A percentile compares a stretch with the other conserved stretches of the same genome.
phyloP scores from a whole-genome alignment of 1,284 basidiomycete species.

The Irpex lacteus region DNA sequence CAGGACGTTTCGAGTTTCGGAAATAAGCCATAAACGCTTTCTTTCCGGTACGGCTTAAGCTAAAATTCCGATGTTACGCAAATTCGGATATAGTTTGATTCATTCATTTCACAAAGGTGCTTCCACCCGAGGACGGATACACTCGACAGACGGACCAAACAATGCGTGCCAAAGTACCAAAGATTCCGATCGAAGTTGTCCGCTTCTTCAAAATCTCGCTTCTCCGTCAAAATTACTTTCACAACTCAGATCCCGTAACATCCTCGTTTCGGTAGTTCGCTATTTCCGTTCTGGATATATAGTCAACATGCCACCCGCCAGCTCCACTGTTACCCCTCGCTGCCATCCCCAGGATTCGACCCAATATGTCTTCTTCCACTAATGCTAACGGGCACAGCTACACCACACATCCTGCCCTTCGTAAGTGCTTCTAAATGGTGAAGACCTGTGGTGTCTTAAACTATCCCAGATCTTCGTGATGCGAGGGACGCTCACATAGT shows the following conservation, averaged over 20 bases:
- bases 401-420: conserved; percentile 30
- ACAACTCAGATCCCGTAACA: conserved; percentile 23
- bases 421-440: conserved; percentile 16
- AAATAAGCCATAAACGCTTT: conserved; percentile 10
- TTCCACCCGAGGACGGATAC: conserved; percentile 10
- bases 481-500: conserved; percentile 59
- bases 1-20: conserved; percentile 10
- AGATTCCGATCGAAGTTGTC: conserved; percentile 13
- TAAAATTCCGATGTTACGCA: not conserved
- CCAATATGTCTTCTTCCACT: conserved; percentile 18
- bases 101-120: not conserved
- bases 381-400: conserved; percentile 13
- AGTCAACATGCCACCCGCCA: conserved; percentile 13
- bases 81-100: conserved; percentile 7
- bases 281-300: conserved; percentile 24
- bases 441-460: not conserved
- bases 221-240: conserved; percentile 18
- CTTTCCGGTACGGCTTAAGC: conserved; percentile 2
- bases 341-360: conserved; percentile 5
- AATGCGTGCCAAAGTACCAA: conserved; percentile 20
- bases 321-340: conserved; percentile 8
- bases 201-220: conserved; percentile 17
- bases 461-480: conserved; percentile 55
- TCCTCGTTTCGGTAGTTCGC: conserved; percentile 27
- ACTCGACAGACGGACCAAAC: conserved; percentile 8